Base-by-base conservation (phyloP, 2,329 filamentous ascomycete species). In the Chaetomiaceae sp. region DNA sequence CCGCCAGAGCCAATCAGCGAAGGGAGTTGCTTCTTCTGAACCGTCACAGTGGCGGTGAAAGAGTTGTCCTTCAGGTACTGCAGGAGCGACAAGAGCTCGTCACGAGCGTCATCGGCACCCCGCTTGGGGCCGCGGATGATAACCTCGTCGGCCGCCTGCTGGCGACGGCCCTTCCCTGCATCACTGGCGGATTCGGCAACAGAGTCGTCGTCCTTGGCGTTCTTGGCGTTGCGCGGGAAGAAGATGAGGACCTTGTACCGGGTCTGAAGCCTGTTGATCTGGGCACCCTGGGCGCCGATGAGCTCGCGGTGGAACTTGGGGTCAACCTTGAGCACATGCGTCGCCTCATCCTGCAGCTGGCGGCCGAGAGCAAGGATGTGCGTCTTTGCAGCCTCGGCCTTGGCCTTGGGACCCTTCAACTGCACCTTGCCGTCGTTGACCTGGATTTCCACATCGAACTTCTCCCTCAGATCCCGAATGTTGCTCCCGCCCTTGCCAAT, bases 231-330 rank as follows among this genome's bases (percentile, higher is more conserved):
- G 48, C 78, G 78, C 10, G 93, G 93, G 76, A 99, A 99, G 72
- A 96, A 92, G 62, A 99, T 93, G 56, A 91, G 84, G 37, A 99
- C 93, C 65, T 87, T 86, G 76, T 99, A 96, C 41, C 91, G 86
- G 50, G 85, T 89, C 70, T 99, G 91, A 20, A 99, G 80, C 59
- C 88, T 86, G 72, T 93, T 93, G 64, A 99, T 92, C 66, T 95
- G 88, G 63, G 77, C 82, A 53, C 93, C 93, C 62, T 88, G 85
- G 17, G 88, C 81, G 43, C 93, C 93, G 61, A 99, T 99, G 49
- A 99, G 77, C 66, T 96, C 91, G 54, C 89, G 82, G 71, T 99
- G 93, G 70, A 87, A 97, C 71, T 96, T 89, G 49, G 92, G 86
- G 51, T 95, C 89, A 60, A 99, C 87, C 76, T 95, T 95, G 49